Base-by-base conservation (phyloP, 495 filamentous ascomycete species). In the Penicillium alfredii region DNA sequence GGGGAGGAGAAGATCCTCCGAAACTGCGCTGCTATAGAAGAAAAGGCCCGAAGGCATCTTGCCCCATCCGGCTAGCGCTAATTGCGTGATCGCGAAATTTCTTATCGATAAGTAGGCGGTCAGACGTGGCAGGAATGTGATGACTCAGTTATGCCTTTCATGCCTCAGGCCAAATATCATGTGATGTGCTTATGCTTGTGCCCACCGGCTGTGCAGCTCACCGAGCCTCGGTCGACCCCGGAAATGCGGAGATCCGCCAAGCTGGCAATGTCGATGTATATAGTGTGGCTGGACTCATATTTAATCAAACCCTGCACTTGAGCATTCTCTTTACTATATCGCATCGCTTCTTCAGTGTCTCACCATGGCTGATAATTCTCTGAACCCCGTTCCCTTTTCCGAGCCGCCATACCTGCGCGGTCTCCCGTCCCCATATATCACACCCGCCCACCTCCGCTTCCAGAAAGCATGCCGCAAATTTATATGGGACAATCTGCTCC, bases 371-470 rank as follows among this genome's bases (percentile, higher is more conserved):
- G 45, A 42, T 4, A 54, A 56, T 23, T 60, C 58, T n/a, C 32
- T 47, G 11, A 60, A 61, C 15, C 61, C 64, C 3, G 55, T 85
- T 36, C 83, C 83, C 30, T 86, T 88, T 68, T 78, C 80, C 3
- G 82, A 87, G 35, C 83, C 83, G 2, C 78, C 83, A 0, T 86
- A 78, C 58, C 68, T 87, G 30, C 66, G 67, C 51, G 77, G 78
- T 19, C 71, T 85, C 4, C 83, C 82, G 2, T 82, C 78, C 2
- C 75, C 83, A 13, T 83, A 85, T 58, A 84, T 82, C 63, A 74
- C 65, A 4, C 49, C 60, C 1, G 75, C 72, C 1, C 80, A 84
- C 56, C 63, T 55, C 6, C 55, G 58, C 39, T 88, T 81, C 71
- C 82, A 86, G 48, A 72, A 76, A 51, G 75, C 71, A 41, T 82